phyloP scores from a whole-genome alignment of 2,329 filamentous ascomycete genomes.

The Cladobotryum protrusum region DNA sequence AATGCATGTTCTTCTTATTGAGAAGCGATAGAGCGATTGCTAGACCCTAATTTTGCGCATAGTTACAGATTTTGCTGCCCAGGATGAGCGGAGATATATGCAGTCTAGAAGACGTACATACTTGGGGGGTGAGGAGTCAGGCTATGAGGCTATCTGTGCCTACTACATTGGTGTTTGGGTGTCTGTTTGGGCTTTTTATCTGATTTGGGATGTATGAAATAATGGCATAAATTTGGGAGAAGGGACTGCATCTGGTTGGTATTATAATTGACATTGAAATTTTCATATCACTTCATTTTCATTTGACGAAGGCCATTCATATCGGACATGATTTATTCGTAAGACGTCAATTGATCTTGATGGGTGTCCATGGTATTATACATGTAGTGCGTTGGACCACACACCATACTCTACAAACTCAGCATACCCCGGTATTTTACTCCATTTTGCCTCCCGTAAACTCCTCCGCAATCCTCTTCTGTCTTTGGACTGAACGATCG shows the following conservation, averaged over 20 bases:
- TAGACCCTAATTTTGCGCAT: neutral
- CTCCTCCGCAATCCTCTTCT: constrained; percentile 52
- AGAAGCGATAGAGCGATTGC: constrained; percentile 51
- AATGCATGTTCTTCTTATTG: constrained; percentile 89
- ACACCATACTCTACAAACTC: constrained; percentile 20
- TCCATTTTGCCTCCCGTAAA: constrained; percentile 54
- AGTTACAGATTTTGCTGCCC: neutral
- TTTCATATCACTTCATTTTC: no score
- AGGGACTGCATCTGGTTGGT: neutral
- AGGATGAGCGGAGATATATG: neutral
- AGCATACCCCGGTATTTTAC: constrained; percentile 14
- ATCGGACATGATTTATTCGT: neutral
- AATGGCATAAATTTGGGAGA: neutral
- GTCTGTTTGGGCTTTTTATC: neutral
- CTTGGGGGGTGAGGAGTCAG: neutral
- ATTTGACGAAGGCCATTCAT: neutral
- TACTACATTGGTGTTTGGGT: constrained; percentile 5
- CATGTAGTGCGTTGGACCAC: constrained; percentile 13
- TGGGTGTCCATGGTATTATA: constrained; percentile 14
- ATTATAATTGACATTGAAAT: no score
- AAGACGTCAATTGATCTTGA: constrained; percentile 3
- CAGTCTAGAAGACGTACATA: constrained; percentile 9
- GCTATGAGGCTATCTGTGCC: neutral
- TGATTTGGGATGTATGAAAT: neutral
- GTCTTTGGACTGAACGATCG: constrained; percentile 42